Evolutionary conservation across 257 asterid species (phyloP).

Genomic region (Solanum bukasovii): DNA sequence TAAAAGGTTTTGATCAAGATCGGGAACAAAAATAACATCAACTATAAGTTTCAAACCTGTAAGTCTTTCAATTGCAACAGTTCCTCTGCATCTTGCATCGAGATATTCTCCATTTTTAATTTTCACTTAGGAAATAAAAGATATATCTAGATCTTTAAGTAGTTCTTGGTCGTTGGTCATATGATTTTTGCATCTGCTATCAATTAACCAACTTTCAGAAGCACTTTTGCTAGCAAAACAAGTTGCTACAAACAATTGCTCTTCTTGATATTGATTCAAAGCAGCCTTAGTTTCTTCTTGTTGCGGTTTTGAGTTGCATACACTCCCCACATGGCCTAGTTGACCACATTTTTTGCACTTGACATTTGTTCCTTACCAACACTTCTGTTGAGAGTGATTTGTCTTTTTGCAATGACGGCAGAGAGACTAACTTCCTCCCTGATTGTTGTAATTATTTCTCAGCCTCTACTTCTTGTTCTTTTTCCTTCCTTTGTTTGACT

Average conservation of each 20-base stretch:
- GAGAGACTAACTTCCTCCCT: not conserved
- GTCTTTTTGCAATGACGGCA: not conserved
- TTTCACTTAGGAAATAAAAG: not conserved
- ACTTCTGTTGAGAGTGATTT: not conserved
- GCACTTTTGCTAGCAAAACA: not conserved
- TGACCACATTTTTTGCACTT: not conserved
- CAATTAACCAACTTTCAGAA: not conserved
- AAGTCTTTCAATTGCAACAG: not conserved
- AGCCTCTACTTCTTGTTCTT: not conserved
- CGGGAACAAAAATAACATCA: not conserved
- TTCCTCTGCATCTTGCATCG: not conserved
- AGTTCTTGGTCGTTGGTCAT: not conserved
- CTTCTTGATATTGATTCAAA: not conserved
- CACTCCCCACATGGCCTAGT: not conserved
- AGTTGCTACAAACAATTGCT: not conserved
- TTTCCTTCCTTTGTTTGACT: not conserved
- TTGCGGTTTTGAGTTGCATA: not conserved
- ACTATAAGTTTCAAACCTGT: not conserved
- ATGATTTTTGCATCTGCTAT: not conserved
- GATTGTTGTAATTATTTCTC: not conserved
- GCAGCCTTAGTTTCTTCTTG: not conserved
- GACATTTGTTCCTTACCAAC: not conserved
- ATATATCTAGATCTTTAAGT: not conserved
- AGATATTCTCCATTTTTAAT: not conserved
- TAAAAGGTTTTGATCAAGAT: not conserved